These are phyloP conservation scores for Elongisporangium anandrum DNA, from an alignment of 352 stramenopile species.

Conservation along the genomic window DNA sequence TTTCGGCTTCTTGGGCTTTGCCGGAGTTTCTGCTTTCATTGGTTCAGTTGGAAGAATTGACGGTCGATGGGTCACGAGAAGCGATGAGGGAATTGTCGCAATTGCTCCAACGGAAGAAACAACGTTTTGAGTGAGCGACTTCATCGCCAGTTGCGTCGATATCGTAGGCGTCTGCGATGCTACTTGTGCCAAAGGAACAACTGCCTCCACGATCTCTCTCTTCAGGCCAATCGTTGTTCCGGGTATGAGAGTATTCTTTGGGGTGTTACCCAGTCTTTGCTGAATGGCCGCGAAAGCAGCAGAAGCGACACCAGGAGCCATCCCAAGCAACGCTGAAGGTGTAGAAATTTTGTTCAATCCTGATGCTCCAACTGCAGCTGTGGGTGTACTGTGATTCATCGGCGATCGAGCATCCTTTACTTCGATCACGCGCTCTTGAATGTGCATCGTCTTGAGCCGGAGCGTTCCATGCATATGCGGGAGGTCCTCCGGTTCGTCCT, in stretches of 20 bases:
- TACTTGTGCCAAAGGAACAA: no score
- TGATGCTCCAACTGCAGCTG: no score
- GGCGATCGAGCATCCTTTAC: neutral
- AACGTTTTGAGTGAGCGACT: neutral
- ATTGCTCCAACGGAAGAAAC: neutral
- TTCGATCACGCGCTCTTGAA: slow-evolving; percentile 20
- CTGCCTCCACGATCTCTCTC: neutral
- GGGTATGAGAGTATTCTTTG: neutral
- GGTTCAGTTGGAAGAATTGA: neutral
- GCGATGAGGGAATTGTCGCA: neutral
- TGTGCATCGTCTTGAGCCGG: slow-evolving; percentile 33
- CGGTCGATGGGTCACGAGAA: neutral
- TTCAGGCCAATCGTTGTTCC: neutral
- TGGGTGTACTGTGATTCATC: neutral
- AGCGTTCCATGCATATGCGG: slow-evolving; percentile 51
- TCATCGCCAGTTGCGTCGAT: neutral
- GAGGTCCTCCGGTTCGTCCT: slow-evolving; percentile 44
- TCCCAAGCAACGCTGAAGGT: neutral
- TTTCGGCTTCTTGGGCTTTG: slow-evolving; percentile 25
- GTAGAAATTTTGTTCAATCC: no score
- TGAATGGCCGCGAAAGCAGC: neutral
- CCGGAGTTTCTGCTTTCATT: neutral
- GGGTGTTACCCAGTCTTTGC: neutral
- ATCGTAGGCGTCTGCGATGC: neutral
- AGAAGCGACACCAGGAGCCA: neutral